phyloP scores from a whole-genome alignment of 768 basidiomycete genomes.

The Lentinula detonsa region DNA sequence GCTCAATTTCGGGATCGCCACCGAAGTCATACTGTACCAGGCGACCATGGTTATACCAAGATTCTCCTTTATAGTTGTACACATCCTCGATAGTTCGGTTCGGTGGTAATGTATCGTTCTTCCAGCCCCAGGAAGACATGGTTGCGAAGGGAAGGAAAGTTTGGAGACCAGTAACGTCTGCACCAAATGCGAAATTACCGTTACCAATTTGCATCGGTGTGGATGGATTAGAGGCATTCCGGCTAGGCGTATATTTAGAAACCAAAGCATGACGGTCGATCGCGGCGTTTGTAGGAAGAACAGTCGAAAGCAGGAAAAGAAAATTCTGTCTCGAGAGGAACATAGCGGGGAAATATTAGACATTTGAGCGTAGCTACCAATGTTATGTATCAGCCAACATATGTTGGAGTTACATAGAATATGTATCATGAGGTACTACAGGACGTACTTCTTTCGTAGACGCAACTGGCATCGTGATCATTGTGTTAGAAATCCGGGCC shows the following conservation, averaged over 20 bases:
- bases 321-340: background rate
- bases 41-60: slow-evolving; percentile 45
- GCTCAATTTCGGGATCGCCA: slow-evolving; percentile 35
- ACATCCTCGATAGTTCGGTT: slow-evolving; percentile 36
- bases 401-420: background rate
- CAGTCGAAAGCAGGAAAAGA: background rate
- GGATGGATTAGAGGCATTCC: slow-evolving; percentile 35
- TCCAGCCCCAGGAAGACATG: slow-evolving; percentile 58
- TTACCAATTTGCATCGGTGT: slow-evolving; percentile 59
- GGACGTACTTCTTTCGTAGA: background rate
- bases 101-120: slow-evolving; percentile 47
- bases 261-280: slow-evolving; percentile 44
- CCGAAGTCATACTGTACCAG: slow-evolving; percentile 47
- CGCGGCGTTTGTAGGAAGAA: background rate
- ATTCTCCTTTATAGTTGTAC: slow-evolving; percentile 39
- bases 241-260: slow-evolving; percentile 41
- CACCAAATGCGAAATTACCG: slow-evolving; percentile 56
- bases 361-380: background rate
- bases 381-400: background rate
- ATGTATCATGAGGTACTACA: background rate
- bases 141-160: slow-evolving; percentile 50
- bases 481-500: too few species aligned
- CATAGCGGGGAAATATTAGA: background rate
- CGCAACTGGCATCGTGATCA: background rate
- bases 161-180: slow-evolving; percentile 53